Evolutionary conservation across 495 filamentous ascomycete genomes (phyloP).

Genomic region (Aspergillus diversus): DNA sequence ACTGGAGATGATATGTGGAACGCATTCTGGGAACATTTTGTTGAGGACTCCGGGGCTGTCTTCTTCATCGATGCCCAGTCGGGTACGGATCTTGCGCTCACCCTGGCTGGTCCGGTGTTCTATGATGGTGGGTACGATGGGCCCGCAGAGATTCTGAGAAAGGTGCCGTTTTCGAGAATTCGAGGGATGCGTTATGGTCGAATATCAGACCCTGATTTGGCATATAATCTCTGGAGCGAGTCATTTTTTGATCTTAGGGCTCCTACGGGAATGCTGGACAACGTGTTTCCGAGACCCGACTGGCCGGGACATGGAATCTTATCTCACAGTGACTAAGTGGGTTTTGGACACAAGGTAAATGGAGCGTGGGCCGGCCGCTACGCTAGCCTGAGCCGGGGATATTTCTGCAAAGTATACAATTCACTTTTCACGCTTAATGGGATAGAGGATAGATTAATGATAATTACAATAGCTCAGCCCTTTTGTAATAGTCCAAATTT

Average conservation of each 20-base stretch:
- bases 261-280: slow-evolving; percentile 10
- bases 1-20: slow-evolving; percentile 24
- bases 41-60: neutral
- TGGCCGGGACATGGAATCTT: slow-evolving; percentile 3
- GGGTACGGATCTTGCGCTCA: slow-evolving; percentile 11
- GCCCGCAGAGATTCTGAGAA: slow-evolving; percentile 11
- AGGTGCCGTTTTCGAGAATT: slow-evolving; percentile 3
- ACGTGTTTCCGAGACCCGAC: neutral
- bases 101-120: slow-evolving; percentile 6
- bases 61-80: slow-evolving; percentile 24
- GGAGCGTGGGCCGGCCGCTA: too few relatives aligned
- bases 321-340: neutral
- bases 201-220: slow-evolving; percentile 10
- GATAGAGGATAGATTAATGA: too few relatives aligned
- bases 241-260: slow-evolving; percentile 12
- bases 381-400: too few relatives aligned
- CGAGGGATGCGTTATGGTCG: slow-evolving; percentile 18
- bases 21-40: slow-evolving; percentile 16
- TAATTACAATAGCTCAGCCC: too few relatives aligned
- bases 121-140: neutral
- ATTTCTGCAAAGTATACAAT: too few relatives aligned
- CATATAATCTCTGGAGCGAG: slow-evolving; percentile 6
- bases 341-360: too few relatives aligned
- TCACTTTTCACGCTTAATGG: too few relatives aligned
- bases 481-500: too few relatives aligned